Evolutionary conservation across 768 basidiomycete species (phyloP), one percentile per base, ranked within the genome.

Genomic region (Sarcodon aspratus): DNA sequence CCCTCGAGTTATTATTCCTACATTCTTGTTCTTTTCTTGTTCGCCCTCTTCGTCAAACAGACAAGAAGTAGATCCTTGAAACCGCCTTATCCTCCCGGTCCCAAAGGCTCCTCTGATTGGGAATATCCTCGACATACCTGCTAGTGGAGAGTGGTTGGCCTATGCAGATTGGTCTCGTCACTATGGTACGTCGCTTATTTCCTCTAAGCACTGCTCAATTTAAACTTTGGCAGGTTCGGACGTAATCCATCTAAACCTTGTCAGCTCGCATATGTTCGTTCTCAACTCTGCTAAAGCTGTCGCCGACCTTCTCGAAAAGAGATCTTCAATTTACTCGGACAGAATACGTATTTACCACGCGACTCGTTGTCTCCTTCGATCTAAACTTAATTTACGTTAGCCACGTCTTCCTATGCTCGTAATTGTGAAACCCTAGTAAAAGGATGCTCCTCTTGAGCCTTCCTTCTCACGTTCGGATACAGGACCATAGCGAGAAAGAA

Each of bases 401-500:
- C 50, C 51, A 6, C 13, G 33, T 18, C 27, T 54, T 17, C 17
- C 51, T 12, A 53, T 54, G 46, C 21, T 38, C 8, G 52, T 38
- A 54, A 45, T 27, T 53, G 52, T 53, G 46, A 47, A 32, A 17
- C n/a, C n/a, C n/a, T n/a, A n/a, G n/a, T n/a, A n/a, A n/a, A n/a
- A n/a, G n/a, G n/a, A n/a, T n/a, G 59, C 53, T 74, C 71, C 3
- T 57, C 59, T 47, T 71, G 73, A 0, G 69, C 71, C 45, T 55
- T 64, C 9, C 43, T 49, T 49, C 67, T 68, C 9, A 60, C 54
- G 10, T 65, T 59, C 1, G 71, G 71, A 49, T 69, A 54, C 9
- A 62, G 53, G 4, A 66, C 57, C 66, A 74, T 67, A 2, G 66
- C 65, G 11, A 72, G 59, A 40, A 73, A 49, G 52, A 74, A 69